Base-by-base conservation (phyloP, 2,329 filamentous ascomycete species). In the Fusarium annulatum region DNA sequence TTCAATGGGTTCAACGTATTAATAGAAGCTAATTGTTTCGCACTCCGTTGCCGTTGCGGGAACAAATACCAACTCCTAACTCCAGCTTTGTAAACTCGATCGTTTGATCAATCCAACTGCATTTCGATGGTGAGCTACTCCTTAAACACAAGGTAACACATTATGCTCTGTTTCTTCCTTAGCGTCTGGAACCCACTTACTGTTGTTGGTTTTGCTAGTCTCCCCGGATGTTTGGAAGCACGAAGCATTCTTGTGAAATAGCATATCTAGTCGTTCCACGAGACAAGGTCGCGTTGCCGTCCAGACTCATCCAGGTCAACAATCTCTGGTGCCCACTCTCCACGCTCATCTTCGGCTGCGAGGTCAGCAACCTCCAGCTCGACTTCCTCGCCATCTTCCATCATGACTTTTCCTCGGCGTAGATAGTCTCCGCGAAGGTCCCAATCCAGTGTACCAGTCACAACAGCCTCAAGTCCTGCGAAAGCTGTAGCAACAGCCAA, bases 251-350 rank as follows among this genome's bases (percentile, higher is more conserved):
- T 65, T 21, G 52, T 39, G 34, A 56, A n/a, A 34, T 52, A 49
- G 48, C 53, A 65, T 58, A 46, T 48, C 75, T 80, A 82, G 60
- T 82, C 78, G 18, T 71, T 76, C 85, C 86, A 89, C 11, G 86
- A 88, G 19, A 90, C 81, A 60, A 89, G 77, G 41, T 85, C 88
- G 10, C 84, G 81, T 78, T 88, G 85, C 28, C 84, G 81, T n/a
- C 88, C 88, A 49, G 85, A 68, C 53, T 86, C 86, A 62, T 89
- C 87, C 41, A 89, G 68, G 64, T 88, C 83, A 9, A 90, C 87
- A 41, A 90, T 79, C 23, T 87, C 84, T 2, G 88, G 87, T 19
- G 85, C 85, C 73, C 86, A 88, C 67, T 89, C 88, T 21, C 87
- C 87, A 67, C 82, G 82, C 78, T 87, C 85, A 62, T 89, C 88